Evolutionary conservation across 2,329 filamentous ascomycete genomes (phyloP).

Genomic region (Ophiostoma montium): DNA sequence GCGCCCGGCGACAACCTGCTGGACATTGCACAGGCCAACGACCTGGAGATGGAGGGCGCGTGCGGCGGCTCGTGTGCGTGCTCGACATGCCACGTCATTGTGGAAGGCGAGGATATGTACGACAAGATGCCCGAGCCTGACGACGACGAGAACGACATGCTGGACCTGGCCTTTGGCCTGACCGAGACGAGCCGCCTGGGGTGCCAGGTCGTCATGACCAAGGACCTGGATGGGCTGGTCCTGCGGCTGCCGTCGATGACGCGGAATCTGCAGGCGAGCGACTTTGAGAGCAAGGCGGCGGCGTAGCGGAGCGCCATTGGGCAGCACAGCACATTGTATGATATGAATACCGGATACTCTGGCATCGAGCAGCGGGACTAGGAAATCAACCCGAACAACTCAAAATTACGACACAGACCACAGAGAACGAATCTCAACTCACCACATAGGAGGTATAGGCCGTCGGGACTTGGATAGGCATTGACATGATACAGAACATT

Average conservation of each 20-base stretch:
- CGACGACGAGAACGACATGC: conserved; percentile 78
- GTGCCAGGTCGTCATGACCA: conserved; percentile 84
- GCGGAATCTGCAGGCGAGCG: conserved; percentile 85
- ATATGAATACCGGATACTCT: background rate
- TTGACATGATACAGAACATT: too few species aligned
- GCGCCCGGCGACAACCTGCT: conserved; percentile 81
- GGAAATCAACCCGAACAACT: background rate
- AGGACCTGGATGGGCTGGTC: conserved; percentile 73
- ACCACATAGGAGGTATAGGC: background rate
- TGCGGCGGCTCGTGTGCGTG: conserved; percentile 91
- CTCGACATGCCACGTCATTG: conserved; percentile 85
- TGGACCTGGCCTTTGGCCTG: conserved; percentile 78
- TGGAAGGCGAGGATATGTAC: conserved; percentile 57
- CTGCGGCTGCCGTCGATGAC: conserved; percentile 89
- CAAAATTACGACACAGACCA: background rate
- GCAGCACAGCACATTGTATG: background rate
- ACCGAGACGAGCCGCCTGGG: conserved; percentile 75
- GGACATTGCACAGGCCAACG: conserved; percentile 87
- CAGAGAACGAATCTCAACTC: background rate
- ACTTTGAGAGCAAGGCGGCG: conserved; percentile 32
- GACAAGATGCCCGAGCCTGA: conserved; percentile 66
- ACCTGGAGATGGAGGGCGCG: conserved; percentile 96
- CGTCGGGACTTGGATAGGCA: too few species aligned
- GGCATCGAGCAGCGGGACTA: background rate
- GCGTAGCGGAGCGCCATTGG: background rate